These are phyloP conservation scores for Testicularia cyperi DNA, from an alignment of 1,284 basidiomycete genomes.

Conservation along the genomic window DNA sequence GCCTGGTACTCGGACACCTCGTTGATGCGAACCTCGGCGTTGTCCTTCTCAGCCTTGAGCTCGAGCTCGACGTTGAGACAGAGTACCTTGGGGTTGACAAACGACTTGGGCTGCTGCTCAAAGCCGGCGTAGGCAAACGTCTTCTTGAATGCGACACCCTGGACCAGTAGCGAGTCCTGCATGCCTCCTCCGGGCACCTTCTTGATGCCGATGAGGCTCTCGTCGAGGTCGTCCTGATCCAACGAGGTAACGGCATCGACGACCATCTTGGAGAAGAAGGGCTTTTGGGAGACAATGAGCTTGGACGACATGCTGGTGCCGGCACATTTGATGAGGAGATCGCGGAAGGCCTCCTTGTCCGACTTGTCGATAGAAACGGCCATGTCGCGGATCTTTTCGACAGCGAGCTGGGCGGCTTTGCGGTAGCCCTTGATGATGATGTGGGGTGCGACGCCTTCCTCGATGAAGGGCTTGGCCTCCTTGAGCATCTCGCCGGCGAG, in stretches of 20 bases:
- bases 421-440: conserved; percentile 96
- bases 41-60: conserved; percentile 99
- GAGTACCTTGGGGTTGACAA: conserved; percentile 83
- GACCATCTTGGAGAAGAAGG: conserved; percentile 98
- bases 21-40: conserved; percentile 95
- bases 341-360: conserved; percentile 86
- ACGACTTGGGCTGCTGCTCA: conserved; percentile 96
- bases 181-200: conserved; percentile 98
- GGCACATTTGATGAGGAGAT: conserved; percentile 91
- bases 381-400: conserved; percentile 82
- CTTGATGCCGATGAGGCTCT: conserved; percentile 95
- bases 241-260: conserved; percentile 82
- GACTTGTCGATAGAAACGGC: conserved; percentile 88
- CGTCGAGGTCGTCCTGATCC: conserved; percentile 90
- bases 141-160: conserved; percentile 99
- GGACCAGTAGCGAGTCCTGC: conserved; percentile 81
- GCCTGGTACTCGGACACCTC: conserved; percentile 86
- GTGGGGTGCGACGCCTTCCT: conserved; percentile 96
- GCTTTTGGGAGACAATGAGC: conserved; percentile 96
- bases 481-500: conserved; percentile 92
- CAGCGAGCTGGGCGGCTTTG: conserved; percentile 80
- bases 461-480: conserved; percentile 86
- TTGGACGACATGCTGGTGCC: conserved; percentile 99
- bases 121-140: conserved; percentile 99
- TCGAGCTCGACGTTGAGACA: conserved; percentile 98